These are phyloP conservation scores for Cetradonia linearis DNA, from an alignment of 495 filamentous ascomycete genomes.

Conservation along the genomic window DNA sequence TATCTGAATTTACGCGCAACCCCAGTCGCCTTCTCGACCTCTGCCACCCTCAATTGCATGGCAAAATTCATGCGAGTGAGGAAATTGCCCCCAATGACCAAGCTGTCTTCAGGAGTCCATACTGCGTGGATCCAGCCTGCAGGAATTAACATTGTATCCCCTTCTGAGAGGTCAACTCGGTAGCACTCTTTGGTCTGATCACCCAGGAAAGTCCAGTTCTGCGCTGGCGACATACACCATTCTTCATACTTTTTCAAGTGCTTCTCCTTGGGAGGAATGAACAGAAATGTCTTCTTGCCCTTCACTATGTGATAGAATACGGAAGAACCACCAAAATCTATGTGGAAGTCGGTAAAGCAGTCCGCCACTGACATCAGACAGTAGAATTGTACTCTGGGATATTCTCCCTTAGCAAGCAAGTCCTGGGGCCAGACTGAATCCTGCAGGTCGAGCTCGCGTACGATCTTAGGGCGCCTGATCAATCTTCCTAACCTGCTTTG, in stretches of 20 bases:
- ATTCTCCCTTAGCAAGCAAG: conserved; percentile 45
- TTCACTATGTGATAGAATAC: conserved; percentile 72
- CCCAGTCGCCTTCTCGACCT: conserved; percentile 64
- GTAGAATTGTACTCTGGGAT: conserved; percentile 59
- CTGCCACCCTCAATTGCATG: conserved; percentile 61
- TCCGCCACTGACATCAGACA: conserved; percentile 72
- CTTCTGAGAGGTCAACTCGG: conserved; percentile 59
- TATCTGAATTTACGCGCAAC: conserved; percentile 61
- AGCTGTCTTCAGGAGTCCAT: conserved; percentile 65
- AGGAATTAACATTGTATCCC: conserved; percentile 71
- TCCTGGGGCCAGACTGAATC: conserved; percentile 64
- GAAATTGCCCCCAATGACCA: conserved; percentile 72
- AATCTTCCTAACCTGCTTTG: conserved; percentile 54
- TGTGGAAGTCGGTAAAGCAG: conserved; percentile 72
- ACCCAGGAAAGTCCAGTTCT: conserved; percentile 58
- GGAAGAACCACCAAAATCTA: conserved; percentile 70
- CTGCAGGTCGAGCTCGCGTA: conserved; percentile 61
- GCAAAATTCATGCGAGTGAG: conserved; percentile 58
- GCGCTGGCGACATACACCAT: conserved; percentile 64
- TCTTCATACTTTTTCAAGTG: conserved; percentile 69
- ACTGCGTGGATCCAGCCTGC: conserved; percentile 77
- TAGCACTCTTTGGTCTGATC: conserved; percentile 65
- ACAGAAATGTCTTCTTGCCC: conserved; percentile 69
- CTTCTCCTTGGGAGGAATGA: conserved; percentile 65
- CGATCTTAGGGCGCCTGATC: conserved; percentile 58